phyloP scores from a whole-genome alignment of 129 eudicot genomes.

The Glebionis coronaria region DNA sequence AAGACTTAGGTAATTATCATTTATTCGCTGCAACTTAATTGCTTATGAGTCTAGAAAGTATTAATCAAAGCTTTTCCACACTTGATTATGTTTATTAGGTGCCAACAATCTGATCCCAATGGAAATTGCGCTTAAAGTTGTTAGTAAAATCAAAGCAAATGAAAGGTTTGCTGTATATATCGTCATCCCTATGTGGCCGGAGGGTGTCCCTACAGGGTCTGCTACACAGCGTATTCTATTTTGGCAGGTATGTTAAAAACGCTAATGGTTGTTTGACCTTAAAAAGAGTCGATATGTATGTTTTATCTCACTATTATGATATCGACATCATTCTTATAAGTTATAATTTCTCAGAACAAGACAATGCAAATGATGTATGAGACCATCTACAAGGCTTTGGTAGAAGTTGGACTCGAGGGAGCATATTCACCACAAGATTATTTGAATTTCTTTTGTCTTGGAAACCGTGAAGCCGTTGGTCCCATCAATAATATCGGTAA shows the following conservation, averaged over 20 bases:
- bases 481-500: constrained; percentile 20
- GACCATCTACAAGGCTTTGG: constrained; percentile 80
- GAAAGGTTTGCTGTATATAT: constrained; percentile 90
- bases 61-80: constrained; percentile 12
- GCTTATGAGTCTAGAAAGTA: constrained; percentile 4
- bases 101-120: constrained; percentile 91
- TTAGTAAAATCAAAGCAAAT: constrained; percentile 67
- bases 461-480: constrained; percentile 69
- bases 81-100: constrained; percentile 44
- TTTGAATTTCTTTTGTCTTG: constrained; percentile 89
- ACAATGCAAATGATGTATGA: constrained; percentile 99
- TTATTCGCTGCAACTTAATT: constrained; percentile 9
- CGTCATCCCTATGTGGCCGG: constrained; percentile 98
- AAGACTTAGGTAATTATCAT: constrained; percentile 52
- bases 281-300: constrained; percentile 5
- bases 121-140: constrained; percentile 83
- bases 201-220: constrained; percentile 82
- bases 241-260: constrained; percentile 67
- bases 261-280: constrained; percentile 1
- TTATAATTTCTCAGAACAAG: constrained; percentile 53
- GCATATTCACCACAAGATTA: constrained; percentile 77
- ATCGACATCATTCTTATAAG: neutral
- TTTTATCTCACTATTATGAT: neutral
- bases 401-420: constrained; percentile 88
- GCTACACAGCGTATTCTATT: constrained; percentile 76